These are phyloP conservation scores for Oryza rufipogon DNA, from an alignment of 176 grass and related monocot species.

Conservation along the genomic window DNA sequence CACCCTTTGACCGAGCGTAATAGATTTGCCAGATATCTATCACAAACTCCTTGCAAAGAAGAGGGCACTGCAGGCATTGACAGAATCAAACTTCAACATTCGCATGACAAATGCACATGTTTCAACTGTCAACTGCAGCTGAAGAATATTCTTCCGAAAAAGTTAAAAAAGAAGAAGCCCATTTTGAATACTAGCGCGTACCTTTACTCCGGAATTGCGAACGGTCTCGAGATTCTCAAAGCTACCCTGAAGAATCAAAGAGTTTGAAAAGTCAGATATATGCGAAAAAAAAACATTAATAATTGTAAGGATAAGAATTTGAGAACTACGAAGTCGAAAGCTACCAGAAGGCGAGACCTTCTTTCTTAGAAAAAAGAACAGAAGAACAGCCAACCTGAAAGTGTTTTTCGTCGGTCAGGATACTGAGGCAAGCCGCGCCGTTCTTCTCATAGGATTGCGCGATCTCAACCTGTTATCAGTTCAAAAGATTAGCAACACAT, in stretches of 20 bases:
- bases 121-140: not conserved
- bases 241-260: constrained; percentile 53
- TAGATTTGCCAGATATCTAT: constrained; percentile 92
- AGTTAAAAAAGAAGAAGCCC: not conserved
- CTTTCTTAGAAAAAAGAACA: too few species aligned
- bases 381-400: constrained; percentile 52
- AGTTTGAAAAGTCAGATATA: not conserved
- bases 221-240: constrained; percentile 83
- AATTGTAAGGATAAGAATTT: not conserved
- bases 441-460: constrained; percentile 58
- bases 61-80: constrained; percentile 69
- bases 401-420: constrained; percentile 74
- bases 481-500: not conserved
- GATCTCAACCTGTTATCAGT: constrained; percentile 53
- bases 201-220: constrained; percentile 71
- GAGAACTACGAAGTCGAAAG: not conserved
- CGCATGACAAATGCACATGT: not conserved
- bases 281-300: not conserved
- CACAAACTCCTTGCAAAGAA: constrained; percentile 91
- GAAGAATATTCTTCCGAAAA: not conserved
- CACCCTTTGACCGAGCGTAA: constrained; percentile 81
- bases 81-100: not conserved
- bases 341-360: not conserved
- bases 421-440: constrained; percentile 75
- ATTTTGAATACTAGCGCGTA: not conserved